Percentiles rank a stretch among this genome's conserved stretches.
Evolutionary conservation across 148 eudicot genomes (phyloP).

Genomic region (Dysphania ambrosioides): DNA sequence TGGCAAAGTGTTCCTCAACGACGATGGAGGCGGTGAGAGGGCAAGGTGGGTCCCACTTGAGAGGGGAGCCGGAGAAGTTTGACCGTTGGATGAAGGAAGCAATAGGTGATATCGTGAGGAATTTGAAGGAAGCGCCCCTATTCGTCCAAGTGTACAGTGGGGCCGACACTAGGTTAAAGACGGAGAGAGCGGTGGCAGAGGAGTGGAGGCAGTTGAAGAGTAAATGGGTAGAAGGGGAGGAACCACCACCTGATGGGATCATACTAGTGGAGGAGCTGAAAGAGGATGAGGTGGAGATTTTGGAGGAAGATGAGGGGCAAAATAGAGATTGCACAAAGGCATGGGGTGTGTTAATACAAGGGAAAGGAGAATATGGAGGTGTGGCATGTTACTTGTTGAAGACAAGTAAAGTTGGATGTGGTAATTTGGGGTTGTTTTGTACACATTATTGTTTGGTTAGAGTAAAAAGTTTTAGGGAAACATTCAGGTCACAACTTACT

Average conservation of each 20-base stretch:
- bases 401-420: conserved; percentile 48
- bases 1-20: not conserved
- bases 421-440: conserved; percentile 36
- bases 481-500: conserved; percentile 47
- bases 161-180: conserved; percentile 20
- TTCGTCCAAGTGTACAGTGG: conserved; percentile 52
- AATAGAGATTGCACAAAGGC: conserved; percentile 38
- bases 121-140: conserved; percentile 48
- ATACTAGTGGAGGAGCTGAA: conserved; percentile 61
- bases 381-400: conserved; percentile 62
- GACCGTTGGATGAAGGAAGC: conserved; percentile 65
- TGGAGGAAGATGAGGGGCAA: conserved; percentile 24
- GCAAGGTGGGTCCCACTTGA: not conserved
- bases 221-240: conserved; percentile 44
- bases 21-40: not conserved
- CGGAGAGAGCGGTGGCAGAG: conserved; percentile 43
- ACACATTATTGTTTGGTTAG: conserved; percentile 62
- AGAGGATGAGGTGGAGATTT: conserved; percentile 19
- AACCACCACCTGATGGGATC: conserved; percentile 55
- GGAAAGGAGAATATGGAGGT: conserved; percentile 49
- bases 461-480: conserved; percentile 52
- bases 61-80: conserved; percentile 31
- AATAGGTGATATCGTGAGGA: conserved; percentile 57
- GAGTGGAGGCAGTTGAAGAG: conserved; percentile 41
- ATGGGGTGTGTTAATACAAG: conserved; percentile 65